Evolutionary conservation across 257 asterid genomes (phyloP), one percentile per base, ranked within the genome.

Genomic region (Capsicum pubescens): DNA sequence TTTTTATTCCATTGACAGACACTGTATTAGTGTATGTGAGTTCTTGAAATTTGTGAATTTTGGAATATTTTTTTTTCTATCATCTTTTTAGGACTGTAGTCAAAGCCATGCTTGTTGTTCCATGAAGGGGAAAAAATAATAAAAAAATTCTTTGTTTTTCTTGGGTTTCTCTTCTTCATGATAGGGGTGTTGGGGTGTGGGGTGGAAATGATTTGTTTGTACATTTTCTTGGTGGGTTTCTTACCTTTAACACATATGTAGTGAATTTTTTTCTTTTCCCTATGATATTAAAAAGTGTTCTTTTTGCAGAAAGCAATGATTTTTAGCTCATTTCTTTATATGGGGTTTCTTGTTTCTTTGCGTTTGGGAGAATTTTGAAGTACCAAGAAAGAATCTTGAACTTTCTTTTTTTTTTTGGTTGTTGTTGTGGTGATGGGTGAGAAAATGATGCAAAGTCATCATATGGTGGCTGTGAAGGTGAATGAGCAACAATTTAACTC

Each of bases 11-110:
- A 77, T 86, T 76, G 83, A 85, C 81, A 88, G 83, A 72, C 72
- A 55, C 67, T 32, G 46, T 79, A 3, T 39, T 39, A 39, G 44
- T 2, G 44, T 39, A 39, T 39, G 78, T 83, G 80, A 69, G 72
- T 83, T 88, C 87, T 90, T 80, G 96, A 90, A 91, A 84, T 87
- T 89, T 84, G 96, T 84, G 87, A 86, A 86, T 48, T 3, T 32
- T 39, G 5, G 5, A 39, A 39, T 39, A 39, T 39, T 39, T 57
- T 57, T 0, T 6, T 68, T 84, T 52, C 85, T 84, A 86, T 85
- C 87, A 87, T 88, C 97, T 93, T 93, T 92, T 92, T 92, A 94
- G 97, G 91, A 83, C 91, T 89, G 92, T 89, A 80, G 85, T 84
- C 81, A 88, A 44, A 86, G 84, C 86, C 97, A 89, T 91, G 98